Conservation (phyloP, 495 filamentous ascomycete genomes). For the Penicillium robsamsonii region DNA sequence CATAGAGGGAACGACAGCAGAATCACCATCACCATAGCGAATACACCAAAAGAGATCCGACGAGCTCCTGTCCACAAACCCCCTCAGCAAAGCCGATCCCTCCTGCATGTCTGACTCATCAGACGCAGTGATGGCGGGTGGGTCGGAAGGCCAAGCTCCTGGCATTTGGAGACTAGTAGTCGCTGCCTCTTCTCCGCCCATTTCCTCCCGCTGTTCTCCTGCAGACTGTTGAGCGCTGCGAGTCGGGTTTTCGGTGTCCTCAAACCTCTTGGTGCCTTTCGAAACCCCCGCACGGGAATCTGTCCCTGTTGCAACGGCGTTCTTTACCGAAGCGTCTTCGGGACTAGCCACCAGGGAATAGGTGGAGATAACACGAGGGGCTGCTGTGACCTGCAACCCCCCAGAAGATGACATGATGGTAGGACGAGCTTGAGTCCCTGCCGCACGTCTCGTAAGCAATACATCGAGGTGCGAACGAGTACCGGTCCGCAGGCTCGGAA, state of each 20-base stretch:
- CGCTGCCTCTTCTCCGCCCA: not conserved
- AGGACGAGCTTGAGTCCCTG: not conserved
- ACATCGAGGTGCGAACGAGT: not conserved
- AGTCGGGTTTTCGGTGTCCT: not conserved
- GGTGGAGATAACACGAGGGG: not conserved
- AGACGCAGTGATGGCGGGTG: not conserved
- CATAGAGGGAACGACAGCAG: not conserved
- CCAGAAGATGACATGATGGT: not conserved
- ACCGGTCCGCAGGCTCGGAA: not conserved
- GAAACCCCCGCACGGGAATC: slow-evolving; percentile 9
- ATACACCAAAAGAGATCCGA: not conserved
- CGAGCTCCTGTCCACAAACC: not conserved
- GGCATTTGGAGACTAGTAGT: slow-evolving; percentile 1
- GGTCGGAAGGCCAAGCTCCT: not conserved
- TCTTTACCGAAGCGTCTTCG: slow-evolving; percentile 1
- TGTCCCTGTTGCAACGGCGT: slow-evolving; percentile 1
- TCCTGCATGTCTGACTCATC: not conserved
- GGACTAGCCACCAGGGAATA: not conserved
- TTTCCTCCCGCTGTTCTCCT: not conserved
- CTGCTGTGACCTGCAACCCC: slow-evolving; percentile 4
- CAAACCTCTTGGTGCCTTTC: not conserved
- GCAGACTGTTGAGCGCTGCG: not conserved
- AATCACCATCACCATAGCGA: not conserved
- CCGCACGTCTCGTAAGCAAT: not conserved
- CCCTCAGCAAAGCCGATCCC: not conserved